Evolutionary conservation across 352 stramenopile species (phyloP).

Genomic region (Phytophthora brassicae): DNA sequence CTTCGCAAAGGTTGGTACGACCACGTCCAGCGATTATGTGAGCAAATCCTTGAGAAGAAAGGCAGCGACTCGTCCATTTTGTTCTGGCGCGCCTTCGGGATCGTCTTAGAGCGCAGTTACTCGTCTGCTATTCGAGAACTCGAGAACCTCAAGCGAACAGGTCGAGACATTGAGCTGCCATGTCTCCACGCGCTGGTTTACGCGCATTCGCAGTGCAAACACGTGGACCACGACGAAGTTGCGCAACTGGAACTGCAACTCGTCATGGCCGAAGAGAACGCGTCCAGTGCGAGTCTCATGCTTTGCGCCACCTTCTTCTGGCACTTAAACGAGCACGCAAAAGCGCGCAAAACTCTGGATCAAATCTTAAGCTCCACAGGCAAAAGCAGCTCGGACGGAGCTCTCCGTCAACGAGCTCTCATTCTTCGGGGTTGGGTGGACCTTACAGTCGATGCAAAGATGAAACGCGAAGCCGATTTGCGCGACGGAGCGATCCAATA

Average conservation of each 20-base stretch:
- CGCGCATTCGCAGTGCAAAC: constrained; percentile 74
- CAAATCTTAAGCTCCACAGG: constrained; percentile 38
- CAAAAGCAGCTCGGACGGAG: constrained; percentile 24
- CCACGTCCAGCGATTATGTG: constrained; percentile 82
- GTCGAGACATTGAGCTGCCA: constrained; percentile 72
- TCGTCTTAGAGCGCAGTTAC: constrained; percentile 74
- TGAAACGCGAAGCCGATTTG: constrained; percentile 63
- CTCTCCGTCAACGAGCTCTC: constrained; percentile 46
- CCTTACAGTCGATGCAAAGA: constrained; percentile 67
- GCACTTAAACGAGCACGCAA: constrained; percentile 63
- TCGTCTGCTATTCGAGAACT: constrained; percentile 85
- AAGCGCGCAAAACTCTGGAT: constrained; percentile 74
- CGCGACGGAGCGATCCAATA: constrained; percentile 62
- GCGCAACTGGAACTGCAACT: constrained; percentile 78
- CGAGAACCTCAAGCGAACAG: constrained; percentile 76
- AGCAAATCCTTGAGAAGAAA: constrained; percentile 77
- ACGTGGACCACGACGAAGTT: constrained; percentile 80
- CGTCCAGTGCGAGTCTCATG: constrained; percentile 51
- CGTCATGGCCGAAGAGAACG: constrained; percentile 76
- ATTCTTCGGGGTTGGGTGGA: constrained; percentile 80
- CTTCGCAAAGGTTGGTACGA: constrained; percentile 86
- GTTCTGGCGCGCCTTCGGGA: constrained; percentile 88
- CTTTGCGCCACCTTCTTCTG: constrained; percentile 81
- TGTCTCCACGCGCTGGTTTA: constrained; percentile 81
- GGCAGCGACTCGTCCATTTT: constrained; percentile 76